Conservation (phyloP, 2,329 filamentous ascomycete species). For the Phialophora macrospora region DNA sequence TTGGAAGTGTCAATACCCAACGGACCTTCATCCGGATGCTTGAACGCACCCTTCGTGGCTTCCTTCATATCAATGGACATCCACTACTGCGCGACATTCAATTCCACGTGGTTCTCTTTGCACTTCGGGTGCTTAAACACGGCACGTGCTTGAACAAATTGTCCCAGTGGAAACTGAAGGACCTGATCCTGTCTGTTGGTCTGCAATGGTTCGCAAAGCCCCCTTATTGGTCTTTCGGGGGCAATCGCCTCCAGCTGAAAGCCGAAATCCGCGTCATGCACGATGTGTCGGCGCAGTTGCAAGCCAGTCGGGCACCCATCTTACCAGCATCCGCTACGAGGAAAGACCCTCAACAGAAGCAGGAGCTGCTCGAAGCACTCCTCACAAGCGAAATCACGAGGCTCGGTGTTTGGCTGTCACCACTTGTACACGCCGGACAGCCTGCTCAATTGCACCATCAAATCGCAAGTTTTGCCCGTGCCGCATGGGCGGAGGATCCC, state of each 20-base stretch:
- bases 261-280: conserved; percentile 82
- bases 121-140: conserved; percentile 74
- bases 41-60: conserved; percentile 74
- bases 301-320: conserved; percentile 66
- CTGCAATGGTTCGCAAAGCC: conserved; percentile 85
- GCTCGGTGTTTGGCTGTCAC: conserved; percentile 87
- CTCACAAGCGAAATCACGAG: conserved; percentile 84
- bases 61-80: conserved; percentile 73
- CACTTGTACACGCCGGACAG: conserved; percentile 62
- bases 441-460: conserved; percentile 40
- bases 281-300: conserved; percentile 73
- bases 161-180: conserved; percentile 81
- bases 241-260: conserved; percentile 90
- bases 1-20: conserved; percentile 81
- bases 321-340: conserved; percentile 55
- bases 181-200: conserved; percentile 82
- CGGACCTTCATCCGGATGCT: conserved; percentile 81
- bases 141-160: conserved; percentile 68
- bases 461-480: conserved; percentile 69
- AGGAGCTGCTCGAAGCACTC: conserved; percentile 78
- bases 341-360: conserved; percentile 74
- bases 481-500: conserved; percentile 86
- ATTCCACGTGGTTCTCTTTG: conserved; percentile 84
- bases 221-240: conserved; percentile 91
- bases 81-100: conserved; percentile 90